Evolutionary conservation across 148 eudicot species (phyloP).

Genomic region (Cornus kousa): DNA sequence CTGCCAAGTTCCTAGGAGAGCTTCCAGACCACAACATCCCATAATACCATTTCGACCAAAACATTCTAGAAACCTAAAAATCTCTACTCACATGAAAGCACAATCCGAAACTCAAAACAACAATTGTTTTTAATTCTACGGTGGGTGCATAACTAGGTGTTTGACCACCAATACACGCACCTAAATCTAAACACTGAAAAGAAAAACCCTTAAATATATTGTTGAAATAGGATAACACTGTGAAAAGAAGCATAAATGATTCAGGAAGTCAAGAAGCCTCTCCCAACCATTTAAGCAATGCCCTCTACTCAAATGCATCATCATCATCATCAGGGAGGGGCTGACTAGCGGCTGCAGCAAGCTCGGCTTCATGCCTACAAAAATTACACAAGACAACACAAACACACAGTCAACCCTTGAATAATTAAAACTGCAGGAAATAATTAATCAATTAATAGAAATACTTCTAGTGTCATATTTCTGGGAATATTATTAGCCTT

Average conservation of each 20-base stretch:
- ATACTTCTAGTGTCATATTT: no score
- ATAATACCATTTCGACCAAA: background rate
- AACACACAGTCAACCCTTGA: no score
- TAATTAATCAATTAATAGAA: no score
- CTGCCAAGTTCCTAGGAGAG: no score
- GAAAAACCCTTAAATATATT: background rate
- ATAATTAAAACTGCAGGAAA: no score
- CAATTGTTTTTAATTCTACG: background rate
- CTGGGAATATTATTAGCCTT: no score
- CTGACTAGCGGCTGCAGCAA: slow-evolving; percentile 18
- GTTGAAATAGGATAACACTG: no score
- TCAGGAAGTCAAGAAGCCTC: background rate
- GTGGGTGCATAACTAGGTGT: background rate
- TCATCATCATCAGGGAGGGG: slow-evolving; percentile 19
- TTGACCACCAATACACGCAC: background rate
- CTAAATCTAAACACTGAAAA: background rate
- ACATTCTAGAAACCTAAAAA: background rate
- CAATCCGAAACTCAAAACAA: background rate
- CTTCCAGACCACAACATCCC: background rate
- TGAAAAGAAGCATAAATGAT: background rate
- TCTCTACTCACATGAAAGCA: background rate
- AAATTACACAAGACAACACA: background rate
- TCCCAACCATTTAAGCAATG: background rate
- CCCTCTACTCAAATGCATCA: slow-evolving; percentile 14
- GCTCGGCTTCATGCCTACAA: slow-evolving; percentile 20